These are phyloP conservation scores for Penicillium sp. DNA, from an alignment of 2,329 filamentous ascomycete genomes.

Conservation along the genomic window DNA sequence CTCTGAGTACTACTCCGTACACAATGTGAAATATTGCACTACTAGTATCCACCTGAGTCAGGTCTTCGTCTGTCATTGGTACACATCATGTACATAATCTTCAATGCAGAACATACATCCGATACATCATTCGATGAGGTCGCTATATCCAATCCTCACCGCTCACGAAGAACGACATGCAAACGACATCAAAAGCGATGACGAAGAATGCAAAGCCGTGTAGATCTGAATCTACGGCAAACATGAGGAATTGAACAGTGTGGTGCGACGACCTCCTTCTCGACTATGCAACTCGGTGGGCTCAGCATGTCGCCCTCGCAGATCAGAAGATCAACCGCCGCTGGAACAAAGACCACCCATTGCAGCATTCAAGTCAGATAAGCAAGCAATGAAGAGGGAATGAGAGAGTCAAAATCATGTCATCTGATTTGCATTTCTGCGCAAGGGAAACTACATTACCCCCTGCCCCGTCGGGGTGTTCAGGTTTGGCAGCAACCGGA, in stretches of 20 bases:
- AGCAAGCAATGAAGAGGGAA: conserved; percentile 8
- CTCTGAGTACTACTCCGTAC: neutral
- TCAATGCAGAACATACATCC: conserved; percentile 5
- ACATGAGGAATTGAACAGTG: neutral
- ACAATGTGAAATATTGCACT: neutral
- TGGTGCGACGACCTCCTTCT: neutral
- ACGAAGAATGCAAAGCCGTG: neutral
- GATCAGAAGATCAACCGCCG: conserved; percentile 2
- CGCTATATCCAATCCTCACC: neutral
- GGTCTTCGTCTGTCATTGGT: neutral
- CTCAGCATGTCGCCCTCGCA: conserved; percentile 14
- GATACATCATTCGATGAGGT: neutral
- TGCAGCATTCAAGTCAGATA: conserved; percentile 1
- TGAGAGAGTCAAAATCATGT: neutral
- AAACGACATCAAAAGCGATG: neutral
- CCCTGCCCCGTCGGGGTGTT: conserved; percentile 4
- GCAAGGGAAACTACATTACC: conserved; percentile 18
- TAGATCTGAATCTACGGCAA: neutral
- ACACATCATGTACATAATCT: neutral
- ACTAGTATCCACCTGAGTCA: neutral
- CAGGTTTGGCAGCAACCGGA: conserved; percentile 15
- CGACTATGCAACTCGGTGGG: neutral
- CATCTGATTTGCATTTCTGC: conserved; percentile 1
- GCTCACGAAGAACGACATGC: neutral
- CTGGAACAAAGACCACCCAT: conserved; percentile 1